These are phyloP conservation scores for Viridothelium virens DNA, from an alignment of 495 filamentous ascomycete genomes.

Conservation along the genomic window DNA sequence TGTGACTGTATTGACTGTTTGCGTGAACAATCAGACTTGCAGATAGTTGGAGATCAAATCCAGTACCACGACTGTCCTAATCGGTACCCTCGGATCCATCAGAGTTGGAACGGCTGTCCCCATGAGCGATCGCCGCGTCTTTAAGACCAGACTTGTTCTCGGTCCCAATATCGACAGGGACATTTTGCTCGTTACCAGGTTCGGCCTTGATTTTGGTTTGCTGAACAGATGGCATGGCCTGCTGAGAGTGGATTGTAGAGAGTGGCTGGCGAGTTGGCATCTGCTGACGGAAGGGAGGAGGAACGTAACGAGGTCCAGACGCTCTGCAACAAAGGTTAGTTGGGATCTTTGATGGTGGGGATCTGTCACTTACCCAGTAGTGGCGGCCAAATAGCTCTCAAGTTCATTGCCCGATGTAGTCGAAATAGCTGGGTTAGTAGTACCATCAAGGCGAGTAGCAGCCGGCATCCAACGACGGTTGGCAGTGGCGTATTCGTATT, in stretches of 20 bases:
- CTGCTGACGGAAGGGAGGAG: slow-evolving; percentile 6
- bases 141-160: background rate
- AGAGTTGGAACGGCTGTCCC: slow-evolving; percentile 1
- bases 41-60: background rate
- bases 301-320: slow-evolving; percentile 2
- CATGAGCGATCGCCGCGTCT: background rate
- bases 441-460: slow-evolving; percentile 36
- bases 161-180: background rate
- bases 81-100: background rate
- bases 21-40: background rate
- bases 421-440: background rate
- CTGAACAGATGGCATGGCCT: slow-evolving; percentile 1
- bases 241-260: slow-evolving; percentile 1
- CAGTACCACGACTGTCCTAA: background rate
- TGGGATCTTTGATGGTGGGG: background rate
- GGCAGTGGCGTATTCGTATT: slow-evolving; percentile 66
- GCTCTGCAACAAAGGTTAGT: background rate
- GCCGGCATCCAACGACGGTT: slow-evolving; percentile 39
- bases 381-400: slow-evolving; percentile 10
- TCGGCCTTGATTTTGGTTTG: slow-evolving; percentile 5
- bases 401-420: slow-evolving; percentile 12
- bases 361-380: background rate
- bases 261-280: slow-evolving; percentile 1
- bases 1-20: background rate
- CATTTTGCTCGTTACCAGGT: background rate